Evolutionary conservation across 257 asterid genomes (phyloP).

Genomic region (Nicotiana benthamiana): DNA sequence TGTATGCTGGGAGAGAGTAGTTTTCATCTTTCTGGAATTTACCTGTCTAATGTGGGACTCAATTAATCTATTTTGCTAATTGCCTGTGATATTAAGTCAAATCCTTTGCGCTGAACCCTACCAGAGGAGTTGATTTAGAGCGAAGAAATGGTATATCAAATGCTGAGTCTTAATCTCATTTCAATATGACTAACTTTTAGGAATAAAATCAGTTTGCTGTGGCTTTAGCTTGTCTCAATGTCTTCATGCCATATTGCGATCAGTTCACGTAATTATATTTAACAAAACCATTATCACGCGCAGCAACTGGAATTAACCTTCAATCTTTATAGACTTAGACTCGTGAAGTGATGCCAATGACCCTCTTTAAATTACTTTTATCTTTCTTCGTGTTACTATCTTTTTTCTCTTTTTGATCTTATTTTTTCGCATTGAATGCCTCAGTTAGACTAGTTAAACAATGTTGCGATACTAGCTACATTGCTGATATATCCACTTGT

Average conservation of each 20-base stretch:
- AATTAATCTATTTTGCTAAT: not conserved
- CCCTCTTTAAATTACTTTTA: not conserved
- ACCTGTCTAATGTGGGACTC: not conserved
- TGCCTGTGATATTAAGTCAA: not conserved
- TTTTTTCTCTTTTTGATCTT: too few relatives aligned
- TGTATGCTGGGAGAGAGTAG: not conserved
- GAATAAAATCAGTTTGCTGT: not conserved
- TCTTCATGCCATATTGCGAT: not conserved
- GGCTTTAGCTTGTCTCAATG: not conserved
- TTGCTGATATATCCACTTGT: too few relatives aligned
- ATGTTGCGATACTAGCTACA: conserved; percentile 53
- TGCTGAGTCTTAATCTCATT: not conserved
- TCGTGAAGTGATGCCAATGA: not conserved
- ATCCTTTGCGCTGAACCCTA: not conserved
- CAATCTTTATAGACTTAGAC: not conserved
- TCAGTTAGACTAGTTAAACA: conserved; percentile 46
- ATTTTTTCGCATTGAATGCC: conserved; percentile 42
- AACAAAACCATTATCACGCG: not conserved
- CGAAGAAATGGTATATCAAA: not conserved
- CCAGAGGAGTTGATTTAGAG: not conserved
- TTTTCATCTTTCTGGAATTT: not conserved
- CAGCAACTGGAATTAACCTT: not conserved
- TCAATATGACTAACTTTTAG: not conserved
- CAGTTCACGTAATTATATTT: not conserved
- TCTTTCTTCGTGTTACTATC: not conserved